Evolutionary conservation across 2,329 filamentous ascomycete species (phyloP).

Genomic region (Corinectria fuckeliana): DNA sequence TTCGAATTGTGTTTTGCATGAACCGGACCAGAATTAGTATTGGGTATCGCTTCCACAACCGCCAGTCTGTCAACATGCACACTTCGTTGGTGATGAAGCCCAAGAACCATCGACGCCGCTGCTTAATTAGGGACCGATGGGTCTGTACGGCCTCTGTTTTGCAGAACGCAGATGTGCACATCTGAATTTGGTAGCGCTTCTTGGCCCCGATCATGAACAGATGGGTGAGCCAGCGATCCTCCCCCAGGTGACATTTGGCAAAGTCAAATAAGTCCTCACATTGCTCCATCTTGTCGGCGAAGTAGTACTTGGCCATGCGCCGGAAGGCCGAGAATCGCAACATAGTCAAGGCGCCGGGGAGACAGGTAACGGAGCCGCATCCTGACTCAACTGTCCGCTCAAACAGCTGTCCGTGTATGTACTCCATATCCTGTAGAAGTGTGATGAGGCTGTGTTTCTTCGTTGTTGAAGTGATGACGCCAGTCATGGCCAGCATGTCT

Average conservation of each 20-base stretch:
- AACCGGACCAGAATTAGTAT: constrained; percentile 86
- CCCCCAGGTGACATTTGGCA: constrained; percentile 91
- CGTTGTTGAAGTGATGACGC: constrained; percentile 94
- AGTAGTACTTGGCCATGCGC: constrained; percentile 98
- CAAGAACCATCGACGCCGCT: constrained; percentile 94
- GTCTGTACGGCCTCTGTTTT: constrained; percentile 97
- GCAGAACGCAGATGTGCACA: constrained; percentile 97
- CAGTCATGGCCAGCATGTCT: constrained; percentile 97
- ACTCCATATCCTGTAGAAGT: constrained; percentile 96
- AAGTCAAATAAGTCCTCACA: constrained; percentile 97
- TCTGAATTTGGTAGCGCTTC: constrained; percentile 92
- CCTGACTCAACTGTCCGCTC: constrained; percentile 95
- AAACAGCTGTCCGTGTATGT: constrained; percentile 95
- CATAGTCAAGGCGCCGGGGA: constrained; percentile 95
- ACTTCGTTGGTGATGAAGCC: constrained; percentile 98
- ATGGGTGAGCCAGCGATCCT: constrained; percentile 96
- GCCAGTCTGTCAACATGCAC: constrained; percentile 94
- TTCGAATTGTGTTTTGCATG: constrained; percentile 95
- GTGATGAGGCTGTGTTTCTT: constrained; percentile 89
- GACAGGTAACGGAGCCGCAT: constrained; percentile 91
- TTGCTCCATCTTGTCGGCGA: constrained; percentile 94
- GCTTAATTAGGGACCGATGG: constrained; percentile 85
- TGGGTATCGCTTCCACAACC: constrained; percentile 90
- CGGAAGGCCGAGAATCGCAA: constrained; percentile 95
- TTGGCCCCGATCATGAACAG: constrained; percentile 98